phyloP scores from a whole-genome alignment of 2,329 filamentous ascomycete genomes.

The Chaetomium sp. region DNA sequence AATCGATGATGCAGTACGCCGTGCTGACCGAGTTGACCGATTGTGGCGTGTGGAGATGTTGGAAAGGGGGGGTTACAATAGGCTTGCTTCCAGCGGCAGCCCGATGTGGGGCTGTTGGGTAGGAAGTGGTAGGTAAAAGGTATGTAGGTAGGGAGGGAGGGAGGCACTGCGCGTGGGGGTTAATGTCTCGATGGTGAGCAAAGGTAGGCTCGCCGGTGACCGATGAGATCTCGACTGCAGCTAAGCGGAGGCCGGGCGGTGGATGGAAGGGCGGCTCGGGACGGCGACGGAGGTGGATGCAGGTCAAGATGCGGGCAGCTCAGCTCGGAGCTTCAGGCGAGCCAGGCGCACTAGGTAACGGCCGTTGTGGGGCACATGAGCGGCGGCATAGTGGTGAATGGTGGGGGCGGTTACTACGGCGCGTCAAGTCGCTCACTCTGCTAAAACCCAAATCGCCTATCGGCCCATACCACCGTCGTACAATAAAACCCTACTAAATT shows the following conservation, averaged over 20 bases:
- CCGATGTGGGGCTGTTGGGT: not conserved
- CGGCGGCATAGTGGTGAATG: too few relatives aligned
- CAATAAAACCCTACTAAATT: too few relatives aligned
- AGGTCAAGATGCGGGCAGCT: not conserved
- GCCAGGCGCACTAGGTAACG: not conserved
- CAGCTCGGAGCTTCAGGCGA: not conserved
- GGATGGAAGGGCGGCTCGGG: not conserved
- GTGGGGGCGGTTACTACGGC: constrained; percentile 1
- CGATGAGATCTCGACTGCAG: not conserved
- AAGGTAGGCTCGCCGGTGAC: not conserved
- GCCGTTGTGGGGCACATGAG: not conserved
- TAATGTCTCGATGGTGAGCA: not conserved
- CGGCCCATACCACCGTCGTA: too few relatives aligned
- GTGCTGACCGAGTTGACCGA: not conserved
- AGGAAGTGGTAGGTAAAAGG: too few relatives aligned
- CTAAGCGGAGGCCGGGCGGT: not conserved
- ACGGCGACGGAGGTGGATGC: not conserved
- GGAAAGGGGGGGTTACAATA: not conserved
- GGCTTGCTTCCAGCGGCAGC: not conserved
- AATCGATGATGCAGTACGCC: constrained; percentile 9
- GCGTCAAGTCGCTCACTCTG: not conserved
- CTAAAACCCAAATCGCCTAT: too few relatives aligned
- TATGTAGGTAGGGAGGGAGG: too few relatives aligned
- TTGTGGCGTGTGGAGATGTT: not conserved
- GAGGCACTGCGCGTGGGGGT: not conserved